Evolutionary conservation across 2,329 filamentous ascomycete genomes (phyloP), one percentile per base, ranked within the genome.

Genomic region (Ceratocystis eucalypticola): DNA sequence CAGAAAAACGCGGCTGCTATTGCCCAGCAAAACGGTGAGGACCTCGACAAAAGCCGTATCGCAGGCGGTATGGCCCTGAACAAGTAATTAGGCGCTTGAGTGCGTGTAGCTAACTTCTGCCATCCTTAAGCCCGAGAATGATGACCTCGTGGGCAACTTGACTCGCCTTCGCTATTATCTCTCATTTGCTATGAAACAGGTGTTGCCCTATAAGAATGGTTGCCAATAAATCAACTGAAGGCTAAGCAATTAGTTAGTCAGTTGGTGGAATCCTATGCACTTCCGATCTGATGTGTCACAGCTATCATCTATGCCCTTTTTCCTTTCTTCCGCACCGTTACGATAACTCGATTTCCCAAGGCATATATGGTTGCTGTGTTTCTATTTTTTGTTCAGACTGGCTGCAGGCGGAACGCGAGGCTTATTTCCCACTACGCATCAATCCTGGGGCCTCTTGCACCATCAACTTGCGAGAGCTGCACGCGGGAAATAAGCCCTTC

Each of bases 1-100:
- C 92, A 96, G 84, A 96, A 96, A 87, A 97, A 96, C 73, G 92
- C 92, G 66, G 90, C 95, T 80, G 91, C 91, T 74, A 96, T 96
- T 76, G 89, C 90, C 71, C 88, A 93, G 77, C 89, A 88, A 71
- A 80, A 84, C 73, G 79, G 78, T 68, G 88, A 91, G 70, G 85
- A 86, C 50, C 88, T 91, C 20, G 89, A 94, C 73, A 90, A 92
- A 79, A 81, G 82, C 70, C 84, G 84, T 71, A 85, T 86, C 75
- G 82, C 82, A 73, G 85, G 86, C 74, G 82, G 73, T 84, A 86
- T 71, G 84, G 85, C 68, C 83, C 83, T 72, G 85, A 82, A 72
- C 81, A 82, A 73, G 71, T 22, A 50, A 5, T 33, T 50, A 20
- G 10, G n/a, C 20, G 10, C 61, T 45, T 80, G 82, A 81, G 69